A percentile compares a stretch with the other conserved stretches of the same genome.
These are phyloP conservation scores for Polyrhizophydium stewartii DNA, from an alignment of 371 early-diverging fungal species.

Conservation along the genomic window DNA sequence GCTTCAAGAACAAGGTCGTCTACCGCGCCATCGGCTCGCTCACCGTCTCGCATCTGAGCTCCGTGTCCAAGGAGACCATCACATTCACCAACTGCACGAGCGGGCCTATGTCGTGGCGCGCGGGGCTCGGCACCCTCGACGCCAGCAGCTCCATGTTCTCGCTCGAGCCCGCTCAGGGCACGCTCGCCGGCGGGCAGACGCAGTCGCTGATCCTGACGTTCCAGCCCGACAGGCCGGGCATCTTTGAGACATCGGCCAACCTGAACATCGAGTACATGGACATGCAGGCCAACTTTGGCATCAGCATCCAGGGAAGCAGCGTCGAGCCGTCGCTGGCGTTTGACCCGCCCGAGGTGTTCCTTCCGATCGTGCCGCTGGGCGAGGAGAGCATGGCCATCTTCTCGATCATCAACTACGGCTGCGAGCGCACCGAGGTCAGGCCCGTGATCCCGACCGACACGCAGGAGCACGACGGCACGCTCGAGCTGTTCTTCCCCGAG, in stretches of 20 bases:
- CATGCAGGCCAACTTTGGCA: slow-evolving; percentile 19
- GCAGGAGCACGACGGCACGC: slow-evolving; percentile 6
- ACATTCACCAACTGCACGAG: slow-evolving; percentile 23
- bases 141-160: slow-evolving; percentile 26
- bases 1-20: slow-evolving; percentile 40
- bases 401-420: slow-evolving; percentile 42
- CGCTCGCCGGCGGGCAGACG: slow-evolving; percentile 16
- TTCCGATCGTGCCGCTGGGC: slow-evolving; percentile 35
- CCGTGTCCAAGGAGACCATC: slow-evolving; percentile 26
- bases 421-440: slow-evolving; percentile 41
- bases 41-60: slow-evolving; percentile 24
- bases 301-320: slow-evolving; percentile 25
- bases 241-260: slow-evolving; percentile 23
- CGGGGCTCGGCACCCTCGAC: slow-evolving; percentile 28
- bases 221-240: slow-evolving; percentile 31
- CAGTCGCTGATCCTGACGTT: slow-evolving; percentile 27
- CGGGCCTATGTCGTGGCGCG: slow-evolving; percentile 25
- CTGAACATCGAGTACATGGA: slow-evolving; percentile 30
- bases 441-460: slow-evolving; percentile 17
- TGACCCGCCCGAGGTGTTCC: slow-evolving; percentile 40
- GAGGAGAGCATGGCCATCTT: slow-evolving; percentile 24
- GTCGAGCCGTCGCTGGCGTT: slow-evolving; percentile 43
- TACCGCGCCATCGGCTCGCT: slow-evolving; percentile 15
- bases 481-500: slow-evolving; percentile 43
- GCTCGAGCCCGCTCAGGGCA: slow-evolving; percentile 32